phyloP scores from a whole-genome alignment of 169 alveolate genomes.

The Cryptosporidium canis region DNA sequence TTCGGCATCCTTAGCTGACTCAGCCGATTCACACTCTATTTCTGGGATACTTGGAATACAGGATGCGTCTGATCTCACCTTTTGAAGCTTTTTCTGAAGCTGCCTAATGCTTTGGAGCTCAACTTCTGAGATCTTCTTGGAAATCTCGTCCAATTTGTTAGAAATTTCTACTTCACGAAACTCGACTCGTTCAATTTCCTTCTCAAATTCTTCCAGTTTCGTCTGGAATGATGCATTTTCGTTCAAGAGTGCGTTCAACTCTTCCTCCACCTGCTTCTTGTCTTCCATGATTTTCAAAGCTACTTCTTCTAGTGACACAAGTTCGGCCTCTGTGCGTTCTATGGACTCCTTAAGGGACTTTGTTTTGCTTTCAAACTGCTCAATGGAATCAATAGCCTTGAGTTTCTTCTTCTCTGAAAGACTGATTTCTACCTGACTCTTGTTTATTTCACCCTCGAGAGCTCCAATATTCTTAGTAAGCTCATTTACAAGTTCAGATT shows the following conservation, averaged over 20 bases:
- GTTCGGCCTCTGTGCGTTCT: conserved; percentile 3
- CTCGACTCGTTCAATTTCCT: conserved; percentile 74
- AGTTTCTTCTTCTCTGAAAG: conserved; percentile 52
- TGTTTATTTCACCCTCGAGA: conserved; percentile 16
- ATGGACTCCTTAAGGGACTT: conserved; percentile 7
- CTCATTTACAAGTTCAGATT: conserved; percentile 19
- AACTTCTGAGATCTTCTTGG: conserved; percentile 37
- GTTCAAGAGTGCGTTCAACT: neutral
- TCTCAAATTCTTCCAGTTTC: conserved; percentile 72
- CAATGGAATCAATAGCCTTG: conserved; percentile 30
- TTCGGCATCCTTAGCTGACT: neutral
- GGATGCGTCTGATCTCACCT: conserved; percentile 40
- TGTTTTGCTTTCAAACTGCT: conserved; percentile 3
- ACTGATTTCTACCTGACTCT: conserved; percentile 46
- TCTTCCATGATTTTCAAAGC: conserved; percentile 71
- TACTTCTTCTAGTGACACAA: conserved; percentile 49
- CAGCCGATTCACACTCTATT: neutral
- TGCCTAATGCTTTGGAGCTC: conserved; percentile 14
- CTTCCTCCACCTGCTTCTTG: conserved; percentile 42
- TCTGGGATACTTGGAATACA: conserved; percentile 33
- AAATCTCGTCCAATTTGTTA: neutral
- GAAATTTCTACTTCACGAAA: neutral
- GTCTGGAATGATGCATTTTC: conserved; percentile 56
- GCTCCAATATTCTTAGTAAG: conserved; percentile 1
- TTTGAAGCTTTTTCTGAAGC: conserved; percentile 55